Evolutionary conservation across 2,329 filamentous ascomycete genomes (phyloP).

Genomic region (Penicillium crustosum): DNA sequence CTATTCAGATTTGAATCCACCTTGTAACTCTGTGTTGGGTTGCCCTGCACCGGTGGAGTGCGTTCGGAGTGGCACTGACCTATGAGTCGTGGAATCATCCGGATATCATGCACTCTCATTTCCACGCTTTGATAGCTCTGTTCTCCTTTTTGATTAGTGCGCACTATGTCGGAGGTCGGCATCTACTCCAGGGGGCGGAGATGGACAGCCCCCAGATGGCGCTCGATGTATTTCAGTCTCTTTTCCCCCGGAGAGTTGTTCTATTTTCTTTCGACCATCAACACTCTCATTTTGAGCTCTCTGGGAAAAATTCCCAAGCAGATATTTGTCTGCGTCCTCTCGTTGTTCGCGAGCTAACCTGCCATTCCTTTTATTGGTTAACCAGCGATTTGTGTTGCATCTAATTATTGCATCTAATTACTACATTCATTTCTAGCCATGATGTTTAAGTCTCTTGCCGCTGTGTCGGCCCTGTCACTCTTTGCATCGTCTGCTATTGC

Average conservation of each 20-base stretch:
- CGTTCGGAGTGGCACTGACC: neutral
- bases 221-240: slow-evolving; percentile 7
- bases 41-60: slow-evolving; percentile 1
- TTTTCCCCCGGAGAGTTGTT: slow-evolving; percentile 3
- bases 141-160: slow-evolving; percentile 10
- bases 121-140: slow-evolving; percentile 3
- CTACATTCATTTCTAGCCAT: slow-evolving; percentile 34
- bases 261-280: slow-evolving; percentile 13
- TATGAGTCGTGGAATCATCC: neutral
- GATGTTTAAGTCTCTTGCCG: slow-evolving; percentile 41
- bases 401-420: slow-evolving; percentile 18
- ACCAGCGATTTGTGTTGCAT: slow-evolving; percentile 38
- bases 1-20: neutral
- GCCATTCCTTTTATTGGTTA: slow-evolving; percentile 29
- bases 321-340: slow-evolving; percentile 57
- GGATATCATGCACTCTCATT: slow-evolving; percentile 7
- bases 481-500: slow-evolving; percentile 37
- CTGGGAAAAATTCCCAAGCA: slow-evolving; percentile 26
- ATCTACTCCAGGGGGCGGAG: slow-evolving; percentile 3
- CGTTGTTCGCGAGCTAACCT: slow-evolving; percentile 44
- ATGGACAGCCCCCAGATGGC: neutral
- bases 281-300: slow-evolving; percentile 15
- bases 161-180: slow-evolving; percentile 7
- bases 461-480: slow-evolving; percentile 37
- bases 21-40: neutral